Base-by-base conservation (phyloP, 2,329 filamentous ascomycete genomes). In the Myrmaecium sp. region DNA sequence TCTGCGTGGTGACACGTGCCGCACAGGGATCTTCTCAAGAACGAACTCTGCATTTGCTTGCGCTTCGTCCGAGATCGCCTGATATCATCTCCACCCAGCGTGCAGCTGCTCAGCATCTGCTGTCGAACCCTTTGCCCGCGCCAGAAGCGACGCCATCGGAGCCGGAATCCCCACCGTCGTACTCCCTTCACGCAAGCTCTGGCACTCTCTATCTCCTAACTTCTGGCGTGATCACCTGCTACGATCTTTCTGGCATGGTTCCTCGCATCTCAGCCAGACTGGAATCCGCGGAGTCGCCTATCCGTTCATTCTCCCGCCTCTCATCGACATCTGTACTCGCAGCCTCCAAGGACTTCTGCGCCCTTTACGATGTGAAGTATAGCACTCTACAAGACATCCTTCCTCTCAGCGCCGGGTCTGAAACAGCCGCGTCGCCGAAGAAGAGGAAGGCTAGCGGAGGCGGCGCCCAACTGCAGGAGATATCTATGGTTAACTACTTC, bases 241-340 rank as follows among this genome's bases (percentile, higher is more conserved):
- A 73, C 44, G 69, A 79, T 33, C 51, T 83, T 17, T 66, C 64
- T 10, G 60, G 63, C 9, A 66, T 66, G 10, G 54, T 75, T 5
- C 74, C 75, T 0, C 71, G 64, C 36, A 47, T 72, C 14, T 60
- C 62, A 29, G 69, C 52, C 2, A 44, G 49, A 20, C 38, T 71
- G 9, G 57, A 52, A 9, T 54, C 74, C 14, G 50, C 58, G 5
- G 52, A 65, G 21, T 51, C 61, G 4, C 60, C 54, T 2, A 57
- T 70, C 3, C 57, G 58, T 12, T 75, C 74, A 2, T 79, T 81
- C 39, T 43, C 75, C 5, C 64, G 73, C 5, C 54, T 83, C 0
- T 78, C 74, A 5, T 66, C 65, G 30, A 69, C 74, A 5, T 69
- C 75, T 4, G 48, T 80, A 1, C 58, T 84, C 23, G 62, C 69